Conservation (phyloP, 2,329 filamentous ascomycete genomes). For the Aspergillaceae sp. region DNA sequence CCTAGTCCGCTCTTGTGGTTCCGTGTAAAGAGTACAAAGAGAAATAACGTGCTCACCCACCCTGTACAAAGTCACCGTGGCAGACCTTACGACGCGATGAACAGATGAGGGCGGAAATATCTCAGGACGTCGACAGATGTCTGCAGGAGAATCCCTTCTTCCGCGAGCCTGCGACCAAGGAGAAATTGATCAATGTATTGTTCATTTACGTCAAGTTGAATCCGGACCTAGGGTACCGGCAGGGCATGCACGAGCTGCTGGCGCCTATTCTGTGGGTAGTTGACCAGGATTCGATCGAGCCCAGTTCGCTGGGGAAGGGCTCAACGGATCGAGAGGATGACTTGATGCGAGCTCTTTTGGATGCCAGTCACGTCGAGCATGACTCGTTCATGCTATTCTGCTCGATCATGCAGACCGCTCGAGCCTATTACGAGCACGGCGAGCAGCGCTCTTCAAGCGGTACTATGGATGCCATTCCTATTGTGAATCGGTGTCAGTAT, state of each 20-base stretch:
- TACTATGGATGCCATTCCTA: conserved; percentile 52
- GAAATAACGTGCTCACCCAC: conserved; percentile 10
- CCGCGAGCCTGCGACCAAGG: conserved; percentile 67
- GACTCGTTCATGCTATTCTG: conserved; percentile 83
- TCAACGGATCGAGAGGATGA: conserved; percentile 36
- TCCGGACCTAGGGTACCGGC: conserved; percentile 79
- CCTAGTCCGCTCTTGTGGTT: neutral
- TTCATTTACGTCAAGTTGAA: conserved; percentile 95
- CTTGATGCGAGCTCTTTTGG: conserved; percentile 57
- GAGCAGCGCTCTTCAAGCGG: conserved; percentile 36
- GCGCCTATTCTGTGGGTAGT: conserved; percentile 82
- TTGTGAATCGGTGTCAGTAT: conserved; percentile 74
- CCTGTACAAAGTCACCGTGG: conserved; percentile 68
- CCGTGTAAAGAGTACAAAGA: neutral
- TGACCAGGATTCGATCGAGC: conserved; percentile 67
- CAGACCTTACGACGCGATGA: conserved; percentile 79
- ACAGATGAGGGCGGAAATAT: conserved; percentile 73
- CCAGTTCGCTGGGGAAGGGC: conserved; percentile 24
- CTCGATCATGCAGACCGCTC: conserved; percentile 77
- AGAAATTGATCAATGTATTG: conserved; percentile 74
- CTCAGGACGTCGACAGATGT: conserved; percentile 84
- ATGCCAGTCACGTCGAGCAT: conserved; percentile 71
- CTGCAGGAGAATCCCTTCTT: conserved; percentile 90
- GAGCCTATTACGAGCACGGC: conserved; percentile 73
- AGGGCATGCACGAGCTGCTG: conserved; percentile 95